Percentiles rank a stretch among this genome's conserved stretches.
Evolutionary conservation across 2,329 filamentous ascomycete species (phyloP).

Genomic region (Alternaria hordeiaustralica): DNA sequence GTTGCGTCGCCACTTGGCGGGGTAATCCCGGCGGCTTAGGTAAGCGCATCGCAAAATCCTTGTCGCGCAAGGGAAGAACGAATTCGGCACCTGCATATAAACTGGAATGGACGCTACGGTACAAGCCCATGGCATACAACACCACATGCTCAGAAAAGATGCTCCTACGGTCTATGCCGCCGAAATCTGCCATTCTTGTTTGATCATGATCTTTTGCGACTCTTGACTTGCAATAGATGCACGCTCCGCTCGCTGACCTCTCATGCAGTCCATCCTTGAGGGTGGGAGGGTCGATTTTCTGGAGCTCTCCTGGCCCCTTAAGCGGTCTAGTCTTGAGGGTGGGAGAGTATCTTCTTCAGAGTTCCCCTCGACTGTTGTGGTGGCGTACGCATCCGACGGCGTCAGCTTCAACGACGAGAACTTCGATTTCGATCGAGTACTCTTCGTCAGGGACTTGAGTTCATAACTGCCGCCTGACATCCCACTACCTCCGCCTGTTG

Average conservation of each 20-base stretch:
- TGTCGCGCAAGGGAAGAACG: not conserved
- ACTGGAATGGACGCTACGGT: not conserved
- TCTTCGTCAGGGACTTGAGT: not conserved
- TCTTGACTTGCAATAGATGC: conserved; percentile 7
- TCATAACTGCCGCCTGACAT: not conserved
- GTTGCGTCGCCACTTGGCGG: conserved; percentile 5
- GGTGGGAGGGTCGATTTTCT: not conserved
- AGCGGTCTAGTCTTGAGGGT: not conserved
- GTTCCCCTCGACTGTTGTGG: not conserved
- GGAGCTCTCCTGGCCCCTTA: not conserved
- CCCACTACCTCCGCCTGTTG: not conserved
- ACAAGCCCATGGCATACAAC: not conserved
- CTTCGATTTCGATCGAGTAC: not conserved
- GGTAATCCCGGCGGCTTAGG: not conserved
- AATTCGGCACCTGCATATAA: not conserved
- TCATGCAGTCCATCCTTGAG: not conserved
- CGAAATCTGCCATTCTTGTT: not conserved
- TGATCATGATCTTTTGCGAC: conserved; percentile 6
- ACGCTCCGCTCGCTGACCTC: not conserved
- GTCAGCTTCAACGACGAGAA: not conserved
- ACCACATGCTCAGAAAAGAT: not conserved
- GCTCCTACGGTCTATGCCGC: not conserved
- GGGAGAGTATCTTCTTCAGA: not conserved
- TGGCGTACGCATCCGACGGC: not conserved
- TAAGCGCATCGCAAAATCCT: not conserved